Conservation (phyloP, 305 asterid genomes). For the Rubia peregrina region DNA sequence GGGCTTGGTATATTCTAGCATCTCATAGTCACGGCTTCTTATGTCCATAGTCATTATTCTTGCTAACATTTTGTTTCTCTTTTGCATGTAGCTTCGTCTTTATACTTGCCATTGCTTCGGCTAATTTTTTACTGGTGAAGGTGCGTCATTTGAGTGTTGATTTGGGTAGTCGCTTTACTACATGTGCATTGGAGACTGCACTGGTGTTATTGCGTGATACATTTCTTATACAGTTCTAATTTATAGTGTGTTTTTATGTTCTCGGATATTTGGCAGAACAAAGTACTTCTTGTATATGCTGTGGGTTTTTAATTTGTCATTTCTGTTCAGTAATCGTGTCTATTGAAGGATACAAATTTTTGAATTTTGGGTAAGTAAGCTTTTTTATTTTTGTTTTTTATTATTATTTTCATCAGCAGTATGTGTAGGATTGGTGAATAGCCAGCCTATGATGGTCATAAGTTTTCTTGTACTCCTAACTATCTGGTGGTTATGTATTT, state of each 20-base stretch:
- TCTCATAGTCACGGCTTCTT: constrained; percentile 17
- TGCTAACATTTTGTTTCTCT: constrained; percentile 10
- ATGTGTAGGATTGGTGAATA: neutral
- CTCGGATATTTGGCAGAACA: constrained; percentile 84
- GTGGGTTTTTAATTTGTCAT: constrained; percentile 74
- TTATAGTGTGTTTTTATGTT: constrained; percentile 38
- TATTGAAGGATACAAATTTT: constrained; percentile 82
- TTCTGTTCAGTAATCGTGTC: constrained; percentile 75
- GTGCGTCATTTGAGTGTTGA: constrained; percentile 31
- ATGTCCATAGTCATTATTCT: constrained; percentile 20
- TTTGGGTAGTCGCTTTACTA: neutral
- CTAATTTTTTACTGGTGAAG: constrained; percentile 82
- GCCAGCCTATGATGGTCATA: constrained; percentile 18
- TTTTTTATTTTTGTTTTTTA: neutral
- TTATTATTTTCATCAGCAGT: neutral
- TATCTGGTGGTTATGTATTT: constrained; percentile 18
- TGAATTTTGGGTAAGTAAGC: constrained; percentile 66
- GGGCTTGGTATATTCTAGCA: constrained; percentile 56
- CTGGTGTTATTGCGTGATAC: constrained; percentile 3
- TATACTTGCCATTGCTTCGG: constrained; percentile 57
- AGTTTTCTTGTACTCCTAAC: constrained; percentile 10
- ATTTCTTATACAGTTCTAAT: constrained; percentile 37
- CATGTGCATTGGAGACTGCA: neutral
- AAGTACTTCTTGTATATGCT: constrained; percentile 53
- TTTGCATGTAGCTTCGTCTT: constrained; percentile 61